A percentile compares a stretch with the other conserved stretches of the same genome.
Conservation (phyloP, 2,329 filamentous ascomycete species). For the Cytospora mali region DNA sequence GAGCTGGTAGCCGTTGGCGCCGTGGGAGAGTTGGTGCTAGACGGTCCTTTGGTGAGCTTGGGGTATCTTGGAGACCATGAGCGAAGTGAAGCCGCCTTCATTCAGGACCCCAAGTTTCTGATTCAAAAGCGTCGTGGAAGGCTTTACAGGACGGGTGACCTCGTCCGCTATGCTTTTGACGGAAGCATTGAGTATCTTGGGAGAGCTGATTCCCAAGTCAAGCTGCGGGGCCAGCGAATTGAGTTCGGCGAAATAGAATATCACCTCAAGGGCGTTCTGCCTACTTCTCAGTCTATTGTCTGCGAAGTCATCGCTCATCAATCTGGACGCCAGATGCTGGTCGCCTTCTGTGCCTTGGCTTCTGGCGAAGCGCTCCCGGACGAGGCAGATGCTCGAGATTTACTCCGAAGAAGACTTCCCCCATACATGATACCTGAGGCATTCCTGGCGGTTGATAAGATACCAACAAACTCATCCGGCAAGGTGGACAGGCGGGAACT, state of each 20-base stretch:
- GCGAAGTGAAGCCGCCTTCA: slow-evolving; percentile 61
- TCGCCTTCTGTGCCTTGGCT: slow-evolving; percentile 46
- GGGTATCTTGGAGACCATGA: slow-evolving; percentile 62
- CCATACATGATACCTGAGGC: slow-evolving; percentile 20
- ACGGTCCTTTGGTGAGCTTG: slow-evolving; percentile 61
- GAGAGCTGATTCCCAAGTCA: slow-evolving; percentile 69
- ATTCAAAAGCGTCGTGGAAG: slow-evolving; percentile 28
- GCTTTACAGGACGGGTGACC: slow-evolving; percentile 59
- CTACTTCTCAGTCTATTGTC: slow-evolving; percentile 30
- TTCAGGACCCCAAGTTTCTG: slow-evolving; percentile 38
- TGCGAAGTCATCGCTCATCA: not conserved
- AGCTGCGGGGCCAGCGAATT: slow-evolving; percentile 67
- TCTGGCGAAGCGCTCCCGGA: slow-evolving; percentile 36
- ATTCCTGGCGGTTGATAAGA: slow-evolving; percentile 45
- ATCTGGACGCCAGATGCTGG: slow-evolving; percentile 39
- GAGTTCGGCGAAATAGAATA: slow-evolving; percentile 60
- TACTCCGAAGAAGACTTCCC: not conserved
- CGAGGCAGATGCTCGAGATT: not conserved
- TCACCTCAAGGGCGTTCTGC: slow-evolving; percentile 50
- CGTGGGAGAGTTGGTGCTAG: slow-evolving; percentile 56
- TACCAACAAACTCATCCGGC: slow-evolving; percentile 11
- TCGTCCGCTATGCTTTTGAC: slow-evolving; percentile 56
- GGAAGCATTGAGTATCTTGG: slow-evolving; percentile 59
- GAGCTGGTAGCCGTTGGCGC: slow-evolving; percentile 50
- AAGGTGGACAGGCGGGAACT: not conserved